A percentile compares a stretch with the other conserved stretches of the same genome.
Conservation (phyloP, 179 eudicot genomes). For the Beta macrorhiza region DNA sequence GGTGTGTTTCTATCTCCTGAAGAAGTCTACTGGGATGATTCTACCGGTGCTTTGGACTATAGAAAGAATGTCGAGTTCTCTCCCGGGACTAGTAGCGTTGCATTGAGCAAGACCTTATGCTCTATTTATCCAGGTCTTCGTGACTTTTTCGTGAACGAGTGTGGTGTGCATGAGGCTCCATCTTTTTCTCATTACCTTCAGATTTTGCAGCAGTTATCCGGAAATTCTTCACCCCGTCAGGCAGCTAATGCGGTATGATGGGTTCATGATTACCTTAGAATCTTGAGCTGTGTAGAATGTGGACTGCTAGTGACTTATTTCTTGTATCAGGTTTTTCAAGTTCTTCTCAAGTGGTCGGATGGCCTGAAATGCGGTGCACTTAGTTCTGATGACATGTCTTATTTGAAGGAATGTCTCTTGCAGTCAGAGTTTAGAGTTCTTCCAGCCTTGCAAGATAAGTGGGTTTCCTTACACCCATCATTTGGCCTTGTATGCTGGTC, state of each 20-base stretch:
- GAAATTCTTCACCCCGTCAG: slow-evolving; percentile 52
- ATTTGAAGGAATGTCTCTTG: slow-evolving; percentile 57
- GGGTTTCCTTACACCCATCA: slow-evolving; percentile 85
- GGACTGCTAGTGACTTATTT: slow-evolving; percentile 8
- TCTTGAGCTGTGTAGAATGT: slow-evolving; percentile 3
- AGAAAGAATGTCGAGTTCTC: slow-evolving; percentile 34
- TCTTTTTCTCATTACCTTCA: slow-evolving; percentile 59
- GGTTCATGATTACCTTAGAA: not conserved
- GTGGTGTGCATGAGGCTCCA: slow-evolving; percentile 77
- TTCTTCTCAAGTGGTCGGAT: slow-evolving; percentile 72
- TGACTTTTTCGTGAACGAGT: slow-evolving; percentile 76
- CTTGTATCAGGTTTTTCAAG: slow-evolving; percentile 64
- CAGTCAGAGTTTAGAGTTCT: slow-evolving; percentile 60
- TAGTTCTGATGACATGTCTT: slow-evolving; percentile 52
- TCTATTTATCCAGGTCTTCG: slow-evolving; percentile 69
- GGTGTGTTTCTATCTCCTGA: slow-evolving; percentile 64
- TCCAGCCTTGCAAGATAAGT: slow-evolving; percentile 82
- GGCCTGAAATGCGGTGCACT: slow-evolving; percentile 59
- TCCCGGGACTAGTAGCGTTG: slow-evolving; percentile 18
- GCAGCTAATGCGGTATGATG: slow-evolving; percentile 64
- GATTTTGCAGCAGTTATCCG: slow-evolving; percentile 67
- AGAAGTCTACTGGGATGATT: slow-evolving; percentile 87
- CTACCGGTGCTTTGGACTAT: slow-evolving; percentile 55
- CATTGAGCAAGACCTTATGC: slow-evolving; percentile 49
- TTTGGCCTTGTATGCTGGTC: slow-evolving; percentile 93